These are phyloP conservation scores for Ulvella scutata DNA, from an alignment of 139 green algal genomes.

Conservation along the genomic window DNA sequence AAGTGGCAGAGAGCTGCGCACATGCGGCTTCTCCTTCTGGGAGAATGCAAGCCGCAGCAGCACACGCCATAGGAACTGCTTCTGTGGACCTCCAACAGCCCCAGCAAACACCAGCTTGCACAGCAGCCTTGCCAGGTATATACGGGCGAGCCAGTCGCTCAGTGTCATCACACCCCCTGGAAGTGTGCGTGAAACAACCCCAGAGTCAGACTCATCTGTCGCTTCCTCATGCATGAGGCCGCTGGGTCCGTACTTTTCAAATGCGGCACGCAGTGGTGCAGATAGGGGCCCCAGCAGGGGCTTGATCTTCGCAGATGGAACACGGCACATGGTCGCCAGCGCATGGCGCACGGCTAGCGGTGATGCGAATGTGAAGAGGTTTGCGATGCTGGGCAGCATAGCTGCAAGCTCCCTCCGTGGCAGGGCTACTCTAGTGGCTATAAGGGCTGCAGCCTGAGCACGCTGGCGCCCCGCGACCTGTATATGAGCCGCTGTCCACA, in stretches of 20 bases:
- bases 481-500: too few relatives aligned
- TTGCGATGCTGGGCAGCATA: neutral
- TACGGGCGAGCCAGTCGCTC: neutral
- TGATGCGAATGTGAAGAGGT: neutral
- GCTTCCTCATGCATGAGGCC: neutral
- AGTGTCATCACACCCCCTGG: neutral
- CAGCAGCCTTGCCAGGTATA: neutral
- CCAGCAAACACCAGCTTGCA: conserved; percentile 1
- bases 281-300: neutral
- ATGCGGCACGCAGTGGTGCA: neutral
- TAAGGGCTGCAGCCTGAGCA: neutral
- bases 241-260: neutral
- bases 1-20: neutral
- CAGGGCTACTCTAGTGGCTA: neutral
- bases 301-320: neutral
- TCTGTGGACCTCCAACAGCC: neutral
- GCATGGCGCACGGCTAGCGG: neutral
- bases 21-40: neutral
- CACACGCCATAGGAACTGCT: neutral
- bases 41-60: neutral
- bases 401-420: neutral
- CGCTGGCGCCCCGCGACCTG: neutral
- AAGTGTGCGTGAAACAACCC: neutral
- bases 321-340: neutral
- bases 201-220: neutral